Percentiles rank a stretch among this genome's conserved stretches.
phyloP scores from a whole-genome alignment of 495 filamentous ascomycete genomes.

The Penicillium soppii region DNA sequence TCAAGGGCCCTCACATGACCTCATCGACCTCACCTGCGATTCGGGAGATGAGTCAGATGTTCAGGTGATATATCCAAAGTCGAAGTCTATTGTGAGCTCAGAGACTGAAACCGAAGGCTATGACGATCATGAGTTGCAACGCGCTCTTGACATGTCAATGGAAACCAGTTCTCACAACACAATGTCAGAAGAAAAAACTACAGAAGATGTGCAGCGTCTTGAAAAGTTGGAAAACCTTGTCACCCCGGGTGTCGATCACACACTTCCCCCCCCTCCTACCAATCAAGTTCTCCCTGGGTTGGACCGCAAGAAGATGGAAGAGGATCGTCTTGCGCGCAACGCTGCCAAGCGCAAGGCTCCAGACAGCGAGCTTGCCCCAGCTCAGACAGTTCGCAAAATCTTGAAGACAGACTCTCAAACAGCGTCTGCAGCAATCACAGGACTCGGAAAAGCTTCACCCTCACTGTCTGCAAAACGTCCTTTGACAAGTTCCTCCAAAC shows the following conservation, averaged over 20 bases:
- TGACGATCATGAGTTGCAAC: conserved; percentile 47
- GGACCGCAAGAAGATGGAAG: conserved; percentile 81
- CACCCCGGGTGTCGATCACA: too few species aligned
- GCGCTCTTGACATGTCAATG: conserved; percentile 55
- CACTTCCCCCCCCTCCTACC: too few species aligned
- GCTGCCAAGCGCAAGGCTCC: conserved; percentile 23
- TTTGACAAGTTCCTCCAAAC: background rate
- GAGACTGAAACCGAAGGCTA: conserved; percentile 23
- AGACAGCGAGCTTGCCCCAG: background rate
- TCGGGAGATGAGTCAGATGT: conserved; percentile 32
- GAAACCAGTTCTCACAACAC: conserved; percentile 11
- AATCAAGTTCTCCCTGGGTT: conserved; percentile 56
- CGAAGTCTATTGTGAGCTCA: conserved; percentile 34
- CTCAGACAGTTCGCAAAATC: too few species aligned
- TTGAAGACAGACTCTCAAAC: too few species aligned
- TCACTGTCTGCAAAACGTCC: background rate
- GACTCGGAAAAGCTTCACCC: too few species aligned
- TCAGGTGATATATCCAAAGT: conserved; percentile 30
- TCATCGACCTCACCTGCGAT: conserved; percentile 43
- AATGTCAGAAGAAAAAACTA: background rate
- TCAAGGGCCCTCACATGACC: background rate
- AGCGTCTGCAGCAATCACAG: too few species aligned
- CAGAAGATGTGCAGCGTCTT: background rate
- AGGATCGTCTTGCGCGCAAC: conserved; percentile 72
- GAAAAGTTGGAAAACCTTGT: background rate